Evolutionary conservation across 1,284 basidiomycete species (phyloP).

Genomic region (Hemileia vastatrix): DNA sequence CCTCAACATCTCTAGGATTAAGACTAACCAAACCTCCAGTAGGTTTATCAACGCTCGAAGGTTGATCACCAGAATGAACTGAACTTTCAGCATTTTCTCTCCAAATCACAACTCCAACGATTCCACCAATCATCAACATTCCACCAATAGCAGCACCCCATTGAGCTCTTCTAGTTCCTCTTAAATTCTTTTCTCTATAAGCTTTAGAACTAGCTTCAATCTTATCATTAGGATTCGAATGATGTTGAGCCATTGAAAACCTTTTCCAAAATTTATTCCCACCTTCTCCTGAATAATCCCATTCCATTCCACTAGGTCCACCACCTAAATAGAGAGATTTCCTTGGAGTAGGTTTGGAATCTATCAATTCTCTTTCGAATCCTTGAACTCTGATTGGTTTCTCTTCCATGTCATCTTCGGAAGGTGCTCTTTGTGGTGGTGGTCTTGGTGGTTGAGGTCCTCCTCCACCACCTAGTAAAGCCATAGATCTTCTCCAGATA

Average conservation of each 20-base stretch:
- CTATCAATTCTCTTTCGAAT: constrained; percentile 25
- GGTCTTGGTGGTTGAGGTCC: not conserved
- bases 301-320: constrained; percentile 34
- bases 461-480: constrained; percentile 25
- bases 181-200: constrained; percentile 19
- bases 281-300: constrained; percentile 35
- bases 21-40: not conserved
- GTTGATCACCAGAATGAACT: not conserved
- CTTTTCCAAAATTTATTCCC: constrained; percentile 36
- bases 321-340: constrained; percentile 35
- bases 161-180: constrained; percentile 22
- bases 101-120: constrained; percentile 36
- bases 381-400: constrained; percentile 24
- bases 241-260: constrained; percentile 33
- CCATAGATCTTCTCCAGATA: constrained; percentile 33
- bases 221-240: constrained; percentile 24
- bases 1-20: not conserved
- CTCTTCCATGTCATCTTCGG: not conserved
- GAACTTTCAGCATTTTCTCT: constrained; percentile 23
- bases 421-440: not conserved
- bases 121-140: constrained; percentile 27
- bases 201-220: constrained; percentile 27
- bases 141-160: constrained; percentile 24
- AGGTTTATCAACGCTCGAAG: not conserved
- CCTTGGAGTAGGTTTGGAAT: constrained; percentile 30